Conservation (phyloP, 1,139 yeast species). For the Wickerhamiella pararugosa region DNA sequence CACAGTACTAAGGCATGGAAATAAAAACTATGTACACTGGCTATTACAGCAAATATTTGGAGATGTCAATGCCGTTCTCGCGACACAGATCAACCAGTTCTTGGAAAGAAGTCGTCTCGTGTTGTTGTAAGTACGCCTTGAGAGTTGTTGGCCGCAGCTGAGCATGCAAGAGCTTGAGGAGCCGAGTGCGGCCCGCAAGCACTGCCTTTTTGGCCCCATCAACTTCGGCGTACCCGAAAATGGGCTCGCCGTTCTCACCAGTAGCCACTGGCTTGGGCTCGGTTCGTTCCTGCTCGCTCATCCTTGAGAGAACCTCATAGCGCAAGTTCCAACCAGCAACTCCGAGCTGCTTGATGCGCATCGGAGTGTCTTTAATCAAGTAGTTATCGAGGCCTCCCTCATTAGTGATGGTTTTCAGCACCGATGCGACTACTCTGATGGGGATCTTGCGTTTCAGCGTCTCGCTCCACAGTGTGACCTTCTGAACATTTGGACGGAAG, state of each 20-base stretch:
- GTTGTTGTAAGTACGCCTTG: constrained; percentile 12
- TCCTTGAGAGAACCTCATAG: constrained; percentile 40
- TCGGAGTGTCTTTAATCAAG: constrained; percentile 69
- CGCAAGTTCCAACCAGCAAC: constrained; percentile 83
- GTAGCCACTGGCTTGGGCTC: constrained; percentile 16
- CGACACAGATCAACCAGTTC: constrained; percentile 21
- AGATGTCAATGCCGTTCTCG: not conserved
- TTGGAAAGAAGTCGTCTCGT: constrained; percentile 21
- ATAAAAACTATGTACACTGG: too few species aligned
- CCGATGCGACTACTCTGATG: constrained; percentile 62
- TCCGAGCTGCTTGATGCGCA: constrained; percentile 84
- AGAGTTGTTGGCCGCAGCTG: constrained; percentile 8
- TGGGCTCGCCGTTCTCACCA: constrained; percentile 21
- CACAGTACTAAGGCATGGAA: too few species aligned
- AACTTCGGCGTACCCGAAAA: constrained; percentile 35
- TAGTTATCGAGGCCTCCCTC: constrained; percentile 93
- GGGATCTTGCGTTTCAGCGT: constrained; percentile 41
- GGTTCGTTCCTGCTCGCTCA: constrained; percentile 18
- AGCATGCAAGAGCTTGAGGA: constrained; percentile 30
- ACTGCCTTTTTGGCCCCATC: constrained; percentile 35
- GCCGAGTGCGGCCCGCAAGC: constrained; percentile 47
- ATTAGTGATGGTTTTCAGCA: constrained; percentile 67
- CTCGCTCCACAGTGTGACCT: constrained; percentile 72
- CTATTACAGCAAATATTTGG: too few species aligned
- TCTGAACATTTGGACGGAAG: constrained; percentile 71